These are phyloP conservation scores for Thelephora ganbajun DNA, from an alignment of 768 basidiomycete species.

Conservation along the genomic window DNA sequence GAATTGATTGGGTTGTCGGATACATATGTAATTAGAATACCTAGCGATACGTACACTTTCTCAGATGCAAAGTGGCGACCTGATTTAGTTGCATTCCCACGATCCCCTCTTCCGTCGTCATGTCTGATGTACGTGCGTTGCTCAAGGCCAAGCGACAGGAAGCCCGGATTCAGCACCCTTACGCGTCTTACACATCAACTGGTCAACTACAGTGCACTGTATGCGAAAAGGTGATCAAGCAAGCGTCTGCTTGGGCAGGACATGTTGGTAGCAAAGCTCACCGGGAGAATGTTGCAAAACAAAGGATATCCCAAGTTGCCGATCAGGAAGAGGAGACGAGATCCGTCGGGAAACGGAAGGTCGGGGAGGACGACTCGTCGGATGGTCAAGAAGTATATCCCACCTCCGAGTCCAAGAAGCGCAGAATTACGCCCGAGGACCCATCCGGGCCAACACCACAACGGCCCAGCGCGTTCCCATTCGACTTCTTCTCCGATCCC, in stretches of 20 bases:
- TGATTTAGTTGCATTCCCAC: not conserved
- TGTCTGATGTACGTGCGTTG: constrained; percentile 73
- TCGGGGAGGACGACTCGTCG: constrained; percentile 20
- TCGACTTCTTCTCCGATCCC: constrained; percentile 75
- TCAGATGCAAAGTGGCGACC: no score
- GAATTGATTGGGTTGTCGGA: constrained; percentile 9
- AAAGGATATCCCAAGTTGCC: constrained; percentile 25
- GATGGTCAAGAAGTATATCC: constrained; percentile 9
- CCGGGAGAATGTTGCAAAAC: constrained; percentile 47
- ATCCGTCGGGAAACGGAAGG: constrained; percentile 14
- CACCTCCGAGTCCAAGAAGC: constrained; percentile 12
- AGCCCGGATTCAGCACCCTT: constrained; percentile 54
- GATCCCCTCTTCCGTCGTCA: constrained; percentile 14
- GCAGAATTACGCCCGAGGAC: constrained; percentile 7
- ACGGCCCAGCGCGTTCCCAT: constrained; percentile 29
- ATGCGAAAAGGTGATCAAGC: constrained; percentile 52
- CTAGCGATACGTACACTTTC: not conserved
- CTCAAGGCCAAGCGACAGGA: constrained; percentile 78
- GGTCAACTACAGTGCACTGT: constrained; percentile 61
- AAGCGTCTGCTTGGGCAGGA: constrained; percentile 77
- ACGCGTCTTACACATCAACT: constrained; percentile 49
- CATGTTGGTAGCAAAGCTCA: constrained; percentile 75
- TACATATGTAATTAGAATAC: not conserved
- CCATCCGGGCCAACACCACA: not conserved
- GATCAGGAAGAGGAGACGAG: not conserved